Conservation (phyloP, 129 eudicot genomes). For the Ambrosia trifida region DNA sequence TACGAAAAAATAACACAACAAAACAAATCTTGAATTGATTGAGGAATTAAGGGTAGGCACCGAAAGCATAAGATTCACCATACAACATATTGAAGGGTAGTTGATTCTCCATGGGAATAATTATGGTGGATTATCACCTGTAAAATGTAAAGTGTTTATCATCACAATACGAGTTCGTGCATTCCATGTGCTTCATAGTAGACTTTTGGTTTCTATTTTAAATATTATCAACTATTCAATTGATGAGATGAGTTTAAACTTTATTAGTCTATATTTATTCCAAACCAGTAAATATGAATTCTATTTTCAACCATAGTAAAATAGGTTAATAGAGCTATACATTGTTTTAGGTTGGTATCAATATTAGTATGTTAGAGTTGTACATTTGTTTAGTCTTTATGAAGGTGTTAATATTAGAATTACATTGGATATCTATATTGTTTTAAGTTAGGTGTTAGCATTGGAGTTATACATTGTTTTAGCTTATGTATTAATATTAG, state of each 20-base stretch:
- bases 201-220: not conserved
- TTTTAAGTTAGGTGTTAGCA: too few relatives aligned
- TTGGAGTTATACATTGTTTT: too few relatives aligned
- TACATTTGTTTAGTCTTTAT: too few relatives aligned
- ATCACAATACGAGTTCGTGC: not conserved
- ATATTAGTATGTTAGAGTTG: too few relatives aligned
- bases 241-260: not conserved
- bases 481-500: too few relatives aligned
- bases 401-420: too few relatives aligned
- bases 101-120: constrained; percentile 11
- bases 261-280: too few relatives aligned
- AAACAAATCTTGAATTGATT: not conserved
- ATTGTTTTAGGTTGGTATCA: too few relatives aligned
- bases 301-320: too few relatives aligned
- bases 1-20: not conserved
- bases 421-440: too few relatives aligned
- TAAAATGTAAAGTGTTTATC: constrained; percentile 10
- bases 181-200: constrained; percentile 1
- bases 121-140: constrained; percentile 17
- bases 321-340: too few relatives aligned
- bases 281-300: too few relatives aligned
- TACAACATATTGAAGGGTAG: not conserved
- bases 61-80: constrained; percentile 12
- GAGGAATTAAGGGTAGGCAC: constrained; percentile 19
- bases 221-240: not conserved